phyloP scores from a whole-genome alignment of 2,329 filamentous ascomycete genomes.

The Cadophora malorum region DNA sequence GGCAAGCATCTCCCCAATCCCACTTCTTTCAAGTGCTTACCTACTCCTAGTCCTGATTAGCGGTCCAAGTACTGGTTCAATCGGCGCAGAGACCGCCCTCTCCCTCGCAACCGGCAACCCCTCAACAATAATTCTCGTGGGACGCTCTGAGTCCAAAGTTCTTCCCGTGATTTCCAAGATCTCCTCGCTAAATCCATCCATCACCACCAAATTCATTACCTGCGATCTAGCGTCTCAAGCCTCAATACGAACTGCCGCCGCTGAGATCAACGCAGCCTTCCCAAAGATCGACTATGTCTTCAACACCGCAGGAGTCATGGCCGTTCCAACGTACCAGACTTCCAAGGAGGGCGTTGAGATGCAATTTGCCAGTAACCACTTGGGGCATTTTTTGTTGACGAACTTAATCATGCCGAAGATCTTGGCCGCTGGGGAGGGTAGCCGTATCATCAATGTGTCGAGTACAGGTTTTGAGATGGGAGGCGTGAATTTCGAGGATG shows the following conservation, averaged over 20 bases:
- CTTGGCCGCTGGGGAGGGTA: slow-evolving; percentile 27
- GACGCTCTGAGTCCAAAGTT: slow-evolving; percentile 31
- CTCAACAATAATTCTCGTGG: slow-evolving; percentile 30
- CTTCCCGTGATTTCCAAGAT: slow-evolving; percentile 32
- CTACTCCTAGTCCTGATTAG: slow-evolving; percentile 32
- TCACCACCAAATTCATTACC: slow-evolving; percentile 29
- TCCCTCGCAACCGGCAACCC: slow-evolving; percentile 38
- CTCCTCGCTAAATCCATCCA: slow-evolving; percentile 22
- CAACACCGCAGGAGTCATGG: slow-evolving; percentile 54
- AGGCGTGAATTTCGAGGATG: slow-evolving; percentile 48
- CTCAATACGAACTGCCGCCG: slow-evolving; percentile 49
- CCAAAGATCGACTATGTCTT: slow-evolving; percentile 50
- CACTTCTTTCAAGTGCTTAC: neutral
- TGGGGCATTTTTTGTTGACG: slow-evolving; percentile 44
- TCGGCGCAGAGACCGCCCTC: slow-evolving; percentile 34
- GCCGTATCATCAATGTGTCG: slow-evolving; percentile 48
- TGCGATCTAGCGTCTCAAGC: slow-evolving; percentile 50
- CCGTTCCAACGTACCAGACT: slow-evolving; percentile 37
- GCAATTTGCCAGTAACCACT: slow-evolving; percentile 42
- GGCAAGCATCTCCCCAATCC: slow-evolving; percentile 11
- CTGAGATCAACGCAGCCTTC: slow-evolving; percentile 46
- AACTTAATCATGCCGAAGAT: slow-evolving; percentile 41
- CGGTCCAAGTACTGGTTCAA: slow-evolving; percentile 28
- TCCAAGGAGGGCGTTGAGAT: slow-evolving; percentile 49
- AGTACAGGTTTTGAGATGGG: slow-evolving; percentile 49